Evolutionary conservation across 441 rosid genomes (phyloP).

Genomic region (Populus hybrid): DNA sequence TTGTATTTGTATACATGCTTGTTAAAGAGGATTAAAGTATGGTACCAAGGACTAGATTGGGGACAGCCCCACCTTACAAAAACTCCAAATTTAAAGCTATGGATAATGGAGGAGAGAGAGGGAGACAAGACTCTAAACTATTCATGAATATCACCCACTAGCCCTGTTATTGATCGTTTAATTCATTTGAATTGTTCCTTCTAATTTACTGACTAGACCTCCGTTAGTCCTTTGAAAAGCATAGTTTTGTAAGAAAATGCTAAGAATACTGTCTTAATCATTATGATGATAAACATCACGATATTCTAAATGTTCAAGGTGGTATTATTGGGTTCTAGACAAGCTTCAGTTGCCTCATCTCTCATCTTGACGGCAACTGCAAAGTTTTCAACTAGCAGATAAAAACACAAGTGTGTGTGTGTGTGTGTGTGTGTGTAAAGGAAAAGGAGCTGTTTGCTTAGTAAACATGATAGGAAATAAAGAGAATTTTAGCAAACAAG

Average conservation of each 20-base stretch:
- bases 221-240: neutral
- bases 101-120: slow-evolving; percentile 44
- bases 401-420: no score
- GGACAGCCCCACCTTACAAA: slow-evolving; percentile 13
- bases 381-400: neutral
- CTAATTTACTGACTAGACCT: neutral
- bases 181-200: slow-evolving; percentile 16
- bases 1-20: slow-evolving; percentile 4
- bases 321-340: slow-evolving; percentile 2
- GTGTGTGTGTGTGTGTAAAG: no score
- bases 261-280: slow-evolving; percentile 22
- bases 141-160: slow-evolving; percentile 9
- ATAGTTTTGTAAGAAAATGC: neutral
- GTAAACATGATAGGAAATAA: neutral
- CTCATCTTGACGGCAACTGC: neutral
- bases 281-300: slow-evolving; percentile 8
- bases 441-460: neutral
- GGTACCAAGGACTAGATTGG: slow-evolving; percentile 6
- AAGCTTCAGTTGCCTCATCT: slow-evolving; percentile 3
- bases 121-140: neutral
- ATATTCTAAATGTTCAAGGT: neutral
- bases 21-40: slow-evolving; percentile 4
- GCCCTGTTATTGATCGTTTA: slow-evolving; percentile 3
- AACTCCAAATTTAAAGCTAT: slow-evolving; percentile 15
- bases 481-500: neutral